phyloP scores from a whole-genome alignment of 2,329 filamentous ascomycete genomes.

The Aspergillus quadricinctus region DNA sequence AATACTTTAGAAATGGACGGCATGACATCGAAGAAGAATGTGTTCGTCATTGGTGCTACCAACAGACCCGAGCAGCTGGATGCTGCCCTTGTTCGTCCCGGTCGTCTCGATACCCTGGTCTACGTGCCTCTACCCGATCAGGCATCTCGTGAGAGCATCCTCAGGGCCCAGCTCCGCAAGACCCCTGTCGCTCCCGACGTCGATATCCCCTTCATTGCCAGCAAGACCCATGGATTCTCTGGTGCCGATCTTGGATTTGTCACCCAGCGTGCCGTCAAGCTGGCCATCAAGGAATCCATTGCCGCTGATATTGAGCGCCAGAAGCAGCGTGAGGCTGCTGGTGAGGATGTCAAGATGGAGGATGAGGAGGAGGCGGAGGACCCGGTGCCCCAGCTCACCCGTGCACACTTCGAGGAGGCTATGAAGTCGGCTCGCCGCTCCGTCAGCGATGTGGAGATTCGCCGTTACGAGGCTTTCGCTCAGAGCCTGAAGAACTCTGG shows the following conservation, averaged over 20 bases:
- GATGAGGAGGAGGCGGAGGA: conserved; percentile 68
- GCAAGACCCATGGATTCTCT: conserved; percentile 97
- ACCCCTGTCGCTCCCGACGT: conserved; percentile 86
- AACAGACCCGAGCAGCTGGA: conserved; percentile 99
- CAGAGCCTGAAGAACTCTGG: conserved; percentile 99
- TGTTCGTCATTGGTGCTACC: conserved; percentile 98
- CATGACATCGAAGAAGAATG: conserved; percentile 99
- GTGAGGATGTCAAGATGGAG: conserved; percentile 72
- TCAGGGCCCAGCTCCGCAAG: conserved; percentile 96
- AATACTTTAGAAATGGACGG: conserved; percentile 79
- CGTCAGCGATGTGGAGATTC: conserved; percentile 94
- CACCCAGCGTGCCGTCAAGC: conserved; percentile 97
- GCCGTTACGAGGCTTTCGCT: conserved; percentile 95
- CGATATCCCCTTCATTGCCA: conserved; percentile 85
- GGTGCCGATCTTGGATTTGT: conserved; percentile 99
- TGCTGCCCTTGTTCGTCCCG: conserved; percentile 94
- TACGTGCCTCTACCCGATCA: conserved; percentile 97
- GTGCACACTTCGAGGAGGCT: conserved; percentile 96
- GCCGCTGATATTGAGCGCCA: conserved; percentile 78
- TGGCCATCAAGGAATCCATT: conserved; percentile 98
- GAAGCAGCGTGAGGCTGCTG: conserved; percentile 83
- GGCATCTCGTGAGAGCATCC: conserved; percentile 79
- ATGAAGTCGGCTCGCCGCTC: conserved; percentile 93
- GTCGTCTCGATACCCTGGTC: conserved; percentile 96
- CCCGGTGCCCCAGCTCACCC: conserved; percentile 91